phyloP scores from a whole-genome alignment of 129 eudicot genomes.

The Tagetes patula region DNA sequence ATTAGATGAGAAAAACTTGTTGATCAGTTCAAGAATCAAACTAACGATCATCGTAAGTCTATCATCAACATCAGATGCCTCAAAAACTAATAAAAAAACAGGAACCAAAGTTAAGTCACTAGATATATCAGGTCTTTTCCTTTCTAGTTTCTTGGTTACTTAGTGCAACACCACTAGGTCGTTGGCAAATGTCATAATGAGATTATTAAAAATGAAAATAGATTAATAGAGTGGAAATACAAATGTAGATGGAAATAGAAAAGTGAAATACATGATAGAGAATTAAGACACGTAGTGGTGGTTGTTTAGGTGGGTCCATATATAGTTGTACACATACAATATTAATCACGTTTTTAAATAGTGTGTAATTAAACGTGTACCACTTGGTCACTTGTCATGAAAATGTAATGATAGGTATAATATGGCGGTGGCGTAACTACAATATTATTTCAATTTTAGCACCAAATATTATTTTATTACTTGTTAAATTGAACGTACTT shows the following conservation, averaged over 20 bases:
- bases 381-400: conserved; percentile 20
- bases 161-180: too few relatives aligned
- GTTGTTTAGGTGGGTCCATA: conserved; percentile 25
- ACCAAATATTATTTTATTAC: not conserved
- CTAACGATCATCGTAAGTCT: too few relatives aligned
- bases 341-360: conserved; percentile 29
- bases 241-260: not conserved
- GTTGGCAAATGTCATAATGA: conserved; percentile 22
- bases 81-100: too few relatives aligned
- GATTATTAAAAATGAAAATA: not conserved
- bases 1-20: too few relatives aligned
- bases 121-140: too few relatives aligned
- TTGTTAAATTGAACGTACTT: not conserved
- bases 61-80: too few relatives aligned
- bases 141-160: too few relatives aligned
- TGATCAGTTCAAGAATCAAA: too few relatives aligned
- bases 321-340: not conserved
- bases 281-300: conserved; percentile 34
- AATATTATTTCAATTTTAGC: not conserved
- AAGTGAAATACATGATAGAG: conserved; percentile 22
- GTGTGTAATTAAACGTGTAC: conserved; percentile 5
- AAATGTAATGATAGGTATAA: not conserved
- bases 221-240: not conserved
- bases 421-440: conserved; percentile 15
- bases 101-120: too few relatives aligned